These are phyloP conservation scores for Naganishia randhawae DNA, from an alignment of 768 basidiomycete species.

Conservation along the genomic window DNA sequence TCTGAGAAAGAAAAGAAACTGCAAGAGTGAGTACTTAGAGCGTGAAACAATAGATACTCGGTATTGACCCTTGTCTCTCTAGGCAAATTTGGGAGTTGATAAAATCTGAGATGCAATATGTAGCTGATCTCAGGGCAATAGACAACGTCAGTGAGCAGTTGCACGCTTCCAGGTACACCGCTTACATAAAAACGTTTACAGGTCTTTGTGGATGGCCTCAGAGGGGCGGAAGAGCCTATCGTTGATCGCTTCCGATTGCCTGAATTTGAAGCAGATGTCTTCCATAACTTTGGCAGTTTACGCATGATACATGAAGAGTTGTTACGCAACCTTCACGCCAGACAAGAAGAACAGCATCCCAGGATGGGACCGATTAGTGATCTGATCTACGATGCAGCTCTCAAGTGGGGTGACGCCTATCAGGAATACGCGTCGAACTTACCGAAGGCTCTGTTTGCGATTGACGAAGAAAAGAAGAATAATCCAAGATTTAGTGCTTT, in stretches of 20 bases:
- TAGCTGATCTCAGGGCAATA: slow-evolving; percentile 83
- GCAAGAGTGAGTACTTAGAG: slow-evolving; percentile 63
- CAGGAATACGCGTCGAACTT: slow-evolving; percentile 51
- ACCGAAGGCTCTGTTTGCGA: slow-evolving; percentile 50
- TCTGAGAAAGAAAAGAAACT: slow-evolving; percentile 74
- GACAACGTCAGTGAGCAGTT: slow-evolving; percentile 58
- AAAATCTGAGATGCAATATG: slow-evolving; percentile 88
- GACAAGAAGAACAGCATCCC: slow-evolving; percentile 52
- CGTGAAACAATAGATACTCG: neutral
- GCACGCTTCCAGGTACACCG: neutral
- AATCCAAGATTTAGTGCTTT: slow-evolving; percentile 45
- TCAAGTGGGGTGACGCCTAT: slow-evolving; percentile 51
- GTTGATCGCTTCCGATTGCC: slow-evolving; percentile 59
- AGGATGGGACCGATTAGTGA: slow-evolving; percentile 47
- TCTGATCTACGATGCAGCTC: slow-evolving; percentile 49
- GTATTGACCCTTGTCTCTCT: slow-evolving; percentile 6
- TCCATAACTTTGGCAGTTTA: slow-evolving; percentile 76
- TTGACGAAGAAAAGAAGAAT: slow-evolving; percentile 43
- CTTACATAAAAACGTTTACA: slow-evolving; percentile 44
- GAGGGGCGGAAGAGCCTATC: slow-evolving; percentile 59
- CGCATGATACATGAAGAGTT: slow-evolving; percentile 46
- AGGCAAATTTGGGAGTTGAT: slow-evolving; percentile 92
- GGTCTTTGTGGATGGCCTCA: slow-evolving; percentile 63
- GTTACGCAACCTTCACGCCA: slow-evolving; percentile 42
- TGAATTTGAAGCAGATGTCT: slow-evolving; percentile 82